Evolutionary conservation across 2,329 filamentous ascomycete genomes (phyloP), one percentile per base, ranked within the genome.

Genomic region (Penicillium sp.): DNA sequence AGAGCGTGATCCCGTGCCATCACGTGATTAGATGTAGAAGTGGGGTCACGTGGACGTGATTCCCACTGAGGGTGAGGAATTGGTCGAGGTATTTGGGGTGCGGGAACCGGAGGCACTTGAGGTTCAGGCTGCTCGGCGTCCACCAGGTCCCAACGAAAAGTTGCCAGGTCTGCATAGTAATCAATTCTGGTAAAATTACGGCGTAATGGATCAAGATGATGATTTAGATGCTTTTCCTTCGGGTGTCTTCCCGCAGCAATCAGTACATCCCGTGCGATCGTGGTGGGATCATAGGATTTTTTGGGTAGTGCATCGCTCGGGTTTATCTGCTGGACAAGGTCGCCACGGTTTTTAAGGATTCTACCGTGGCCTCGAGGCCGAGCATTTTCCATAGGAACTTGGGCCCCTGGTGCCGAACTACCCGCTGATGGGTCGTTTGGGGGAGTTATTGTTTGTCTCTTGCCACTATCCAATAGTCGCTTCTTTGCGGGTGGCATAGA

Each of bases 211-310:
- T 76, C 70, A 52, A 85, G 67, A 66, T 85, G 81, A 28, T 73
- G 70, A 58, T 86, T 86, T 32, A 86, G 64, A 2, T 72, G 66
- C 24, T 74, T 67, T 63, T 82, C 77, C 9, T 75, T 75, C 0
- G 82, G 81, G 61, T 85, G 81, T 50, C 77, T 76, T 15, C 80
- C 80, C 12, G 79, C 73, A 15, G 80, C 78, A 43, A 84, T 75
- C 10, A 85, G 68, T 6, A 86, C 73, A 61, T 84, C 81, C 44
- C 80, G 70, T 4, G 81, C 82, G 52, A 85, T 82, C 0, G 80
- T 84, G 39, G 75, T 72, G 1, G 77, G 73, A 58, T 84, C 75
- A 59, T 85, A 85, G 15, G 66, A 72, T 6, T 72, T 72, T 52
- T 76, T 77, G 24, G 72, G 51, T 5, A 69, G 52, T 3, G 69